Evolutionary conservation across 2,329 filamentous ascomycete species (phyloP).

Genomic region (Cordyceps tenuipes): DNA sequence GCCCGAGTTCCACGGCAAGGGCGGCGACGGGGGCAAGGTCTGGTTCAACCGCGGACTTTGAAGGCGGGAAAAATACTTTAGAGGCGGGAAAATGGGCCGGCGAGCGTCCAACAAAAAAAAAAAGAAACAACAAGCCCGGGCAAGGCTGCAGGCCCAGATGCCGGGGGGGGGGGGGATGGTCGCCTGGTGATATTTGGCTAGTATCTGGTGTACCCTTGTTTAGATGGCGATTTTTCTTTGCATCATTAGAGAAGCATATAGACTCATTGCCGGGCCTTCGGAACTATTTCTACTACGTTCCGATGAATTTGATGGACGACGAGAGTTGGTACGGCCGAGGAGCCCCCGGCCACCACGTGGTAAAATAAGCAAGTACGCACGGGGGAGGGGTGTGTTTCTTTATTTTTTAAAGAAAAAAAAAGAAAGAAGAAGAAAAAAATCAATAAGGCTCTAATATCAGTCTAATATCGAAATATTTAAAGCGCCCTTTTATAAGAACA

Average conservation of each 20-base stretch:
- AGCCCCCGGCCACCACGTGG: too few species aligned
- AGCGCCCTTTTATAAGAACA: too few species aligned
- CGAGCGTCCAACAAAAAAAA: too few species aligned
- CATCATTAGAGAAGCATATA: not conserved
- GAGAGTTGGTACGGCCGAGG: not conserved
- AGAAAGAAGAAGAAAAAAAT: too few species aligned
- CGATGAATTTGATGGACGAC: not conserved
- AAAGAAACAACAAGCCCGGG: too few species aligned
- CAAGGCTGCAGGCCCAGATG: not conserved
- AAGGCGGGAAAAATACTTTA: slow-evolving; percentile 11
- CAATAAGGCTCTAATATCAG: too few species aligned
- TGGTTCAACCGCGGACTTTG: slow-evolving; percentile 95
- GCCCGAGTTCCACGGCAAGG: slow-evolving; percentile 74
- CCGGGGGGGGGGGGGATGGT: too few species aligned
- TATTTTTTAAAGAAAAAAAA: too few species aligned
- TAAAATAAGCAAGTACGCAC: too few species aligned
- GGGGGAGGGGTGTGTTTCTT: too few species aligned
- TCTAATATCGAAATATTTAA: too few species aligned
- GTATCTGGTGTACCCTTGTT: not conserved
- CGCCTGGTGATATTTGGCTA: not conserved
- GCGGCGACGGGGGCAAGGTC: slow-evolving; percentile 73
- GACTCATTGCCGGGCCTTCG: not conserved
- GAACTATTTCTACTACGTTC: not conserved
- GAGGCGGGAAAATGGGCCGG: too few species aligned
- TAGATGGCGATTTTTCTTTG: not conserved